phyloP scores from a whole-genome alignment of 176 grass and related monocot genomes.

The Musa schizocarpa region DNA sequence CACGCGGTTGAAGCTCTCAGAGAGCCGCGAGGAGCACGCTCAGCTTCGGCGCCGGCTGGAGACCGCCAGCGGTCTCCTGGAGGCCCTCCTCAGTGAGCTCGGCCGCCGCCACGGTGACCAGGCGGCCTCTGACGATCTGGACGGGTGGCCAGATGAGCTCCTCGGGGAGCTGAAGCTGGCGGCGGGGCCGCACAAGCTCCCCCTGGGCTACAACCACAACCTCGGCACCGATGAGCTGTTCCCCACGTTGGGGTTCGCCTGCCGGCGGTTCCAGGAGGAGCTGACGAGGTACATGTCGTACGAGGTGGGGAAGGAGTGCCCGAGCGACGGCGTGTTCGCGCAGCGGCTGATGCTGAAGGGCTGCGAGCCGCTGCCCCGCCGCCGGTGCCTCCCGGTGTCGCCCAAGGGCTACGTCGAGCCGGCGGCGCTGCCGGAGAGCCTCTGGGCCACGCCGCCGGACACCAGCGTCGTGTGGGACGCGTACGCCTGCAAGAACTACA shows the following conservation, averaged over 20 bases:
- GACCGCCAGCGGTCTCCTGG: conserved; percentile 47
- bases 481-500: conserved; percentile 93
- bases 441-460: conserved; percentile 62
- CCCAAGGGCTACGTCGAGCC: conserved; percentile 42
- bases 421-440: conserved; percentile 34
- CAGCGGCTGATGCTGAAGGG: conserved; percentile 7
- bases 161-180: conserved; percentile 1
- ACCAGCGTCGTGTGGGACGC: conserved; percentile 57
- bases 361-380: conserved; percentile 21
- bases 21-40: conserved; percentile 23
- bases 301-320: conserved; percentile 5
- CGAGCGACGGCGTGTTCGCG: background rate
- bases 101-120: conserved; percentile 40
- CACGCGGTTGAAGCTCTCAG: conserved; percentile 35
- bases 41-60: conserved; percentile 45
- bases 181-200: background rate
- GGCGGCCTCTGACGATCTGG: conserved; percentile 12
- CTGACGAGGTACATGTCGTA: conserved; percentile 5
- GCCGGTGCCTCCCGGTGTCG: conserved; percentile 10
- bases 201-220: background rate
- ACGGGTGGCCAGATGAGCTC: conserved; percentile 3
- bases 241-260: conserved; percentile 2
- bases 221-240: conserved; percentile 8
- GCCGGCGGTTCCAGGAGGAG: conserved; percentile 6
- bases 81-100: conserved; percentile 50